phyloP scores from a whole-genome alignment of 1,284 basidiomycete genomes.

The Pterulicium gracile region DNA sequence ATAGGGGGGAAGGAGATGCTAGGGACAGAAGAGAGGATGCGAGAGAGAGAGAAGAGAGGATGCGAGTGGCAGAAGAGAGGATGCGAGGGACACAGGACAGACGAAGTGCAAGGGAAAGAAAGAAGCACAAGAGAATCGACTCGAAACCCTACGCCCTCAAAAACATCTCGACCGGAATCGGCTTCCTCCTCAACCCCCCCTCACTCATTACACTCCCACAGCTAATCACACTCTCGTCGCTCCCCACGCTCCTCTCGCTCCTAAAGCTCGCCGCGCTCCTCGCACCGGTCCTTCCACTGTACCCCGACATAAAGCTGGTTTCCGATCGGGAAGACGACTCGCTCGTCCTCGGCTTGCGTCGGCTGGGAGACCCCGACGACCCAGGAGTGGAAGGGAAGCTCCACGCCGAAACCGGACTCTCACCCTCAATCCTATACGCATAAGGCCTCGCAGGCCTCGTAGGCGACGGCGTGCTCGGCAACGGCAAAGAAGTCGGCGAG shows the following conservation, averaged over 20 bases:
- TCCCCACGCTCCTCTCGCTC: background rate
- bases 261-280: background rate
- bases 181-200: conserved; percentile 1
- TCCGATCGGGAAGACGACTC: too few relatives aligned
- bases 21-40: background rate
- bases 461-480: background rate
- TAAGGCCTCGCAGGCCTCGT: too few relatives aligned
- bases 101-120: background rate
- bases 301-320: too few relatives aligned
- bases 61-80: background rate
- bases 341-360: too few relatives aligned
- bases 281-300: background rate
- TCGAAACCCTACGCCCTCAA: background rate
- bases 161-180: conserved; percentile 2
- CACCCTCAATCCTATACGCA: too few relatives aligned
- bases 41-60: background rate
- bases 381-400: background rate
- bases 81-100: background rate
- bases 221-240: background rate
- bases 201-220: background rate
- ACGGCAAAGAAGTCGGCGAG: background rate
- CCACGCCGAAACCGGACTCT: too few relatives aligned
- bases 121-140: background rate
- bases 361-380: too few relatives aligned
- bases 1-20: background rate